phyloP scores from a whole-genome alignment of 1,139 yeast genomes.

The Taphrina pruni region DNA sequence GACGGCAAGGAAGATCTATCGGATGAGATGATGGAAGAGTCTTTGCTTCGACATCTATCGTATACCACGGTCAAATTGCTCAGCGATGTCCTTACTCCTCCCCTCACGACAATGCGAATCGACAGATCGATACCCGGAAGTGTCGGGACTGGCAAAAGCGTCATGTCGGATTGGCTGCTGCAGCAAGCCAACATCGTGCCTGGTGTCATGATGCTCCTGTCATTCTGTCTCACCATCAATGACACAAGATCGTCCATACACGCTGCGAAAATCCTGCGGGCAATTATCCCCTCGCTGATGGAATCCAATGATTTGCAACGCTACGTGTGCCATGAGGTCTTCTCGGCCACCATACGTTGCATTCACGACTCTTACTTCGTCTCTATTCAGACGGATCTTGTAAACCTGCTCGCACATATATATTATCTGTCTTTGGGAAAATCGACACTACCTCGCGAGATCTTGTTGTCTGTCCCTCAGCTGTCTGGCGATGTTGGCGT shows the following conservation, averaged over 20 bases:
- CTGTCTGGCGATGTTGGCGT: slow-evolving; percentile 37
- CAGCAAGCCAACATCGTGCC: slow-evolving; percentile 28
- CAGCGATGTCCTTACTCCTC: slow-evolving; percentile 41
- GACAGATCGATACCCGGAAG: slow-evolving; percentile 18
- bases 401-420: slow-evolving; percentile 33
- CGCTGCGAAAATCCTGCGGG: slow-evolving; percentile 32
- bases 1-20: slow-evolving; percentile 77
- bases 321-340: slow-evolving; percentile 40
- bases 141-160: slow-evolving; percentile 12
- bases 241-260: slow-evolving; percentile 38
- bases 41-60: slow-evolving; percentile 86
- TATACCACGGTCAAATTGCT: slow-evolving; percentile 89
- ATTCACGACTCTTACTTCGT: slow-evolving; percentile 37
- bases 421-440: slow-evolving; percentile 34
- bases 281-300: slow-evolving; percentile 25
- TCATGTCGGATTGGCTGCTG: slow-evolving; percentile 34
- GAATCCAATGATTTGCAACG: slow-evolving; percentile 30
- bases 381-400: slow-evolving; percentile 27
- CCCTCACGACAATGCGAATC: slow-evolving; percentile 28
- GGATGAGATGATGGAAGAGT: slow-evolving; percentile 99
- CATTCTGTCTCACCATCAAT: slow-evolving; percentile 35
- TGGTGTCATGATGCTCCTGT: slow-evolving; percentile 25
- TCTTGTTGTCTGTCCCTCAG: slow-evolving; percentile 31
- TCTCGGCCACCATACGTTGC: slow-evolving; percentile 38
- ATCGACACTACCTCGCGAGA: slow-evolving; percentile 41